phyloP scores from a whole-genome alignment of 352 stramenopile species.

The Phytophthora nicotianae region DNA sequence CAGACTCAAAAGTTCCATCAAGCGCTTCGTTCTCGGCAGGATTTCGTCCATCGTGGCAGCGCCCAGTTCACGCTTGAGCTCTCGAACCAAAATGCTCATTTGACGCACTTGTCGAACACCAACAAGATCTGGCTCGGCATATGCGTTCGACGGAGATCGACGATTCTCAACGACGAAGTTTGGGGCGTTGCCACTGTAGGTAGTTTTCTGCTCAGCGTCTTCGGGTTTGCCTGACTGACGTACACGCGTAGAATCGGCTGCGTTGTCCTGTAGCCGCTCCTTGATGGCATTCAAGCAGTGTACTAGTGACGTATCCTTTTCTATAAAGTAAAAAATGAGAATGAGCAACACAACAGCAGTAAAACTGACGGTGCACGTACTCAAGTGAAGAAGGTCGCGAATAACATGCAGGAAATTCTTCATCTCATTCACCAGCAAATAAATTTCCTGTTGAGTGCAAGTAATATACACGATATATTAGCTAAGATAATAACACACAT shows the following conservation, averaged over 20 bases:
- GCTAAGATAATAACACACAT: background rate
- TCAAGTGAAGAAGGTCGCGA: conserved; percentile 64
- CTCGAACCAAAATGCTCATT: conserved; percentile 72
- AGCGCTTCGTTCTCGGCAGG: conserved; percentile 68
- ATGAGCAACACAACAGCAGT: background rate
- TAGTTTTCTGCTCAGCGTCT: conserved; percentile 24
- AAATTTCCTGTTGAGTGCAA: conserved; percentile 61
- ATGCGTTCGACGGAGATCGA: conserved; percentile 10
- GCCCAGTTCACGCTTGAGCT: conserved; percentile 80
- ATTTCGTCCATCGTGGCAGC: conserved; percentile 78
- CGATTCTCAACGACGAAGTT: conserved; percentile 77
- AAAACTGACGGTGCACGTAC: conserved; percentile 48
- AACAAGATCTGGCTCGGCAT: conserved; percentile 35
- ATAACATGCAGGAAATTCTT: conserved; percentile 80
- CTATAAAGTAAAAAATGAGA: conserved; percentile 27
- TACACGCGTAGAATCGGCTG: conserved; percentile 2
- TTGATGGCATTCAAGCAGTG: conserved; percentile 58
- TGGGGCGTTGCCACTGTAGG: conserved; percentile 11
- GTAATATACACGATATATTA: conserved; percentile 6
- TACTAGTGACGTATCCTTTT: conserved; percentile 49
- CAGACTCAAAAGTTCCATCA: conserved; percentile 84
- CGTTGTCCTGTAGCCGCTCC: conserved; percentile 36
- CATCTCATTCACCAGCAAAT: conserved; percentile 88
- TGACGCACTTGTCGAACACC: conserved; percentile 76
- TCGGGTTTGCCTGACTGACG: conserved; percentile 8